These are phyloP conservation scores for Venturia nashicola DNA, from an alignment of 2,329 filamentous ascomycete species.

Conservation along the genomic window DNA sequence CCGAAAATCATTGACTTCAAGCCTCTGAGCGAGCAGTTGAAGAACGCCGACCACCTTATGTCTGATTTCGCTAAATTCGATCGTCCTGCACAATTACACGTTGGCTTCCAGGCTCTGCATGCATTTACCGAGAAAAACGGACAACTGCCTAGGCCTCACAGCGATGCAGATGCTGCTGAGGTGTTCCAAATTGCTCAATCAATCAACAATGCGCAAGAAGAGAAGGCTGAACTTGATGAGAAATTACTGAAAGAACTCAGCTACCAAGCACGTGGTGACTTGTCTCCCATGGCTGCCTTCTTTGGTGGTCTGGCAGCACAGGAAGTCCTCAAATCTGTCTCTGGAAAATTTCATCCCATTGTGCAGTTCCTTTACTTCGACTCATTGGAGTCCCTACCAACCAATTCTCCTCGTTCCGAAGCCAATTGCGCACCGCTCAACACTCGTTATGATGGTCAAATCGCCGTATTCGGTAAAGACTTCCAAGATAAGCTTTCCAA, in stretches of 20 bases:
- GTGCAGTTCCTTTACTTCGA: slow-evolving; percentile 96
- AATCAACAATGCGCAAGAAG: slow-evolving; percentile 53
- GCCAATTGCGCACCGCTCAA: slow-evolving; percentile 78
- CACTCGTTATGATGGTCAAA: slow-evolving; percentile 89
- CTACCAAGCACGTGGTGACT: slow-evolving; percentile 84
- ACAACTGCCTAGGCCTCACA: slow-evolving; percentile 68
- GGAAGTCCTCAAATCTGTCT: slow-evolving; percentile 92
- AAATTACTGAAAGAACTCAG: slow-evolving; percentile 87
- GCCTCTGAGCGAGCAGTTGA: slow-evolving; percentile 61
- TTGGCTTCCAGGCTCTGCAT: slow-evolving; percentile 86
- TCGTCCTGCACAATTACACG: slow-evolving; percentile 79
- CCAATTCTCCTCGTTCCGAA: slow-evolving; percentile 61
- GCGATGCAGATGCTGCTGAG: slow-evolving; percentile 70
- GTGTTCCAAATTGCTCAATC: slow-evolving; percentile 63
- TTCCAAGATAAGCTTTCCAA: slow-evolving; percentile 92
- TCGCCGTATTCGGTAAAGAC: slow-evolving; percentile 86
- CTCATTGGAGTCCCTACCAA: slow-evolving; percentile 86
- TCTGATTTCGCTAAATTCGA: slow-evolving; percentile 98
- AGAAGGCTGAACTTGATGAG: slow-evolving; percentile 76
- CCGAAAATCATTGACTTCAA: slow-evolving; percentile 88
- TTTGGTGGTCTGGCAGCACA: slow-evolving; percentile 91
- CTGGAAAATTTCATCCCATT: slow-evolving; percentile 94
- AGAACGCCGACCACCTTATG: slow-evolving; percentile 78
- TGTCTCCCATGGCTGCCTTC: slow-evolving; percentile 86
- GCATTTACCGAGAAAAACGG: slow-evolving; percentile 66